A percentile compares a stretch with the other conserved stretches of the same genome.
phyloP scores from a whole-genome alignment of 2,329 filamentous ascomycete genomes.

The Ascochyta viciae-villosae region DNA sequence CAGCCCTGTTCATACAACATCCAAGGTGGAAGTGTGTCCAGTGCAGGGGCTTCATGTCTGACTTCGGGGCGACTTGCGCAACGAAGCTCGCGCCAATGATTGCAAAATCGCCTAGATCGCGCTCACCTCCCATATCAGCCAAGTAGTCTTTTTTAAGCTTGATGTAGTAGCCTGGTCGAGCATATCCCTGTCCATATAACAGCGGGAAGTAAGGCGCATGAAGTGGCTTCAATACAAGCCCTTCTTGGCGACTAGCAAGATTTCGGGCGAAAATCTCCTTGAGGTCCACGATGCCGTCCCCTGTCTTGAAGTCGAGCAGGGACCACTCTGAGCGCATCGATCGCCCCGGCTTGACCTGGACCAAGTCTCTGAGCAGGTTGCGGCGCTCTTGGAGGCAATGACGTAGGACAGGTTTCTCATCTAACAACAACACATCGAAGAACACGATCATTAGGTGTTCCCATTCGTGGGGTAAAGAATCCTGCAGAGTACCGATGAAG shows the following conservation, averaged over 20 bases:
- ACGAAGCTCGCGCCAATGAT: slow-evolving; percentile 79
- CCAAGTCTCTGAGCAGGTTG: slow-evolving; percentile 64
- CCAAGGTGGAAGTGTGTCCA: slow-evolving; percentile 86
- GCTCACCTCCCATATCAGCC: slow-evolving; percentile 75
- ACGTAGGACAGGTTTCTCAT: slow-evolving; percentile 61
- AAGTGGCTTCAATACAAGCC: slow-evolving; percentile 77
- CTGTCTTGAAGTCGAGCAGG: slow-evolving; percentile 67
- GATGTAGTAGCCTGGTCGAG: slow-evolving; percentile 63
- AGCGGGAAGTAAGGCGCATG: slow-evolving; percentile 76
- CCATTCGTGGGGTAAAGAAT: slow-evolving; percentile 66
- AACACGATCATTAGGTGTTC: slow-evolving; percentile 68
- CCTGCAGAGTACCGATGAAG: slow-evolving; percentile 70
- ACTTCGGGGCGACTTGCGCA: slow-evolving; percentile 65
- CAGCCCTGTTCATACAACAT: slow-evolving; percentile 73
- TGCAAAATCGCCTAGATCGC: slow-evolving; percentile 73
- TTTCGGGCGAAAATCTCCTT: slow-evolving; percentile 66
- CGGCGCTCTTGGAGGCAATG: slow-evolving; percentile 67
- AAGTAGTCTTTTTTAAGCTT: slow-evolving; percentile 94
- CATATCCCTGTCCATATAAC: slow-evolving; percentile 31
- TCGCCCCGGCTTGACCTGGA: slow-evolving; percentile 64
- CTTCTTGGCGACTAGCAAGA: slow-evolving; percentile 74
- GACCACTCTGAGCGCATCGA: slow-evolving; percentile 72
- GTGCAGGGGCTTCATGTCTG: slow-evolving; percentile 61
- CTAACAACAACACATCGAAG: slow-evolving; percentile 66
- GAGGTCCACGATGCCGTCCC: slow-evolving; percentile 41